These are phyloP conservation scores for Cryptococcus maquisensis DNA, from an alignment of 1,284 basidiomycete genomes.

Conservation along the genomic window DNA sequence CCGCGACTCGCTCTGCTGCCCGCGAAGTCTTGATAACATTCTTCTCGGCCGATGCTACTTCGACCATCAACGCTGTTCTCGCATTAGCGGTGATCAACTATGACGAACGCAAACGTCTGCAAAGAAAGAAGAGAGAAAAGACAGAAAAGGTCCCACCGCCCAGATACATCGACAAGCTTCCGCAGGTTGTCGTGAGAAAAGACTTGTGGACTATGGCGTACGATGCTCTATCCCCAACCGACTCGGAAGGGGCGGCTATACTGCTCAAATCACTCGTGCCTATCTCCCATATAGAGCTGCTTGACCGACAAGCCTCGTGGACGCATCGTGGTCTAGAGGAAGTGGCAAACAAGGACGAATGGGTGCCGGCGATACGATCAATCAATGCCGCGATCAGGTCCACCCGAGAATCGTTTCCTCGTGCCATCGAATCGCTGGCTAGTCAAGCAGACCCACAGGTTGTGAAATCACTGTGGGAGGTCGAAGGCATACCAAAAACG, in stretches of 20 bases:
- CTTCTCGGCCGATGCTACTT: constrained; percentile 42
- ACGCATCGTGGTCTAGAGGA: constrained; percentile 31
- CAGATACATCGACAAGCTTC: constrained; percentile 23
- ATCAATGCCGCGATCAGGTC: constrained; percentile 60
- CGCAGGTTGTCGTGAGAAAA: constrained; percentile 49
- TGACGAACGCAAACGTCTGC: constrained; percentile 23
- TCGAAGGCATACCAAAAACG: constrained; percentile 53
- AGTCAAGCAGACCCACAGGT: constrained; percentile 54
- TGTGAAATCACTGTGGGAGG: constrained; percentile 56
- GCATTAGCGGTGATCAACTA: constrained; percentile 29
- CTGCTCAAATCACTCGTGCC: constrained; percentile 59
- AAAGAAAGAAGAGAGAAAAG: constrained; percentile 13
- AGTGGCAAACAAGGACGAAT: constrained; percentile 38
- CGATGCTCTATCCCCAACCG: constrained; percentile 56
- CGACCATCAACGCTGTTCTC: constrained; percentile 32
- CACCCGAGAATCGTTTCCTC: constrained; percentile 61
- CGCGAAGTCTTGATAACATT: constrained; percentile 43
- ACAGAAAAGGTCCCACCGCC: constrained; percentile 8
- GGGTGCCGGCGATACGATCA: constrained; percentile 35
- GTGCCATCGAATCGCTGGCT: constrained; percentile 60
- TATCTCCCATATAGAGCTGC: constrained; percentile 62
- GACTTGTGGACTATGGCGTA: constrained; percentile 68
- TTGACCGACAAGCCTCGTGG: constrained; percentile 50
- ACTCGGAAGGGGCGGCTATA: constrained; percentile 57
- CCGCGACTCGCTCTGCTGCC: constrained; percentile 32